Conservation (phyloP, 192 early-diverging fungal genomes). For the Coemansia sp. region DNA sequence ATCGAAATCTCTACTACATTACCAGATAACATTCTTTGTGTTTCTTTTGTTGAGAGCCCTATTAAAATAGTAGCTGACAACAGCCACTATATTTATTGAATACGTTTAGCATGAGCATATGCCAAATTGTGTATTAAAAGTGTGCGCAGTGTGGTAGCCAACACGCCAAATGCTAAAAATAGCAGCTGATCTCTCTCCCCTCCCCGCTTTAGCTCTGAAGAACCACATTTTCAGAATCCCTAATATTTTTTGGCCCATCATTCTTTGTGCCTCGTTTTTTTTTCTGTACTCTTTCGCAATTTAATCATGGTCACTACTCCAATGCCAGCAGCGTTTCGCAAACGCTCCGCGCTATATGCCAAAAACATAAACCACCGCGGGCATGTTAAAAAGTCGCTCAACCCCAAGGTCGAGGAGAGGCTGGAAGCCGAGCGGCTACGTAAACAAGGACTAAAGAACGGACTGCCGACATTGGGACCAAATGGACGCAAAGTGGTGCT, state of each 20-base stretch:
- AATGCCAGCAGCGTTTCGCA: slow-evolving; percentile 44
- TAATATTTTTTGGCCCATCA: not conserved
- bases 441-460: slow-evolving; percentile 29
- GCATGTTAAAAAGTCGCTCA: slow-evolving; percentile 34
- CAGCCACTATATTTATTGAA: too few species aligned
- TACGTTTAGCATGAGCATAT: too few species aligned
- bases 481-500: slow-evolving; percentile 21
- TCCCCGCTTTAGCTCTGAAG: too few species aligned
- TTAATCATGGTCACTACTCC: slow-evolving; percentile 32
- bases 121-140: too few species aligned
- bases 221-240: not conserved
- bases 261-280: not conserved
- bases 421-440: slow-evolving; percentile 32
- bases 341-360: slow-evolving; percentile 38
- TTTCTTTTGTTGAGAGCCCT: too few species aligned
- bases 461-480: slow-evolving; percentile 10
- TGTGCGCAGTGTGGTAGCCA: too few species aligned
- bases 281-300: not conserved
- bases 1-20: too few species aligned
- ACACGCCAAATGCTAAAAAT: too few species aligned
- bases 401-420: slow-evolving; percentile 28
- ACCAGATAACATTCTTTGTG: too few species aligned
- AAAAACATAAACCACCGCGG: slow-evolving; percentile 46
- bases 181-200: too few species aligned
- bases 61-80: too few species aligned